Evolutionary conservation across 176 grass and related monocot species (phyloP), one percentile per base, ranked within the genome.

Genomic region (Melocanna baccifera): DNA sequence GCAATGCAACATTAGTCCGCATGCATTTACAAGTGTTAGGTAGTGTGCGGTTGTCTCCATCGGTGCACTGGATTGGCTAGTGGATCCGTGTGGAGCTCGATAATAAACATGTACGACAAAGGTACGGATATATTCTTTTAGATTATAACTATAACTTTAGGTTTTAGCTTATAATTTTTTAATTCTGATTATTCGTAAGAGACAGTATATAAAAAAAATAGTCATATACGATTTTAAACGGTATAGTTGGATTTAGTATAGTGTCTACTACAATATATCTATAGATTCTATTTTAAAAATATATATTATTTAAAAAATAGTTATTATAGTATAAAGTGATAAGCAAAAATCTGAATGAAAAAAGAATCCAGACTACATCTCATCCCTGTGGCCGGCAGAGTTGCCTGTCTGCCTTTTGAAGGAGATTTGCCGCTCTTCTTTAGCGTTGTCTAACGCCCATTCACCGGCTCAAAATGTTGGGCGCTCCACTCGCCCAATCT

Each of bases 401-500:
- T 55, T 34, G 42, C 55, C 36, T 84, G 56, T 72, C 57, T 16
- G 67, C 67, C 74, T 78, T 78, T 78, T 30, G 34, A 76, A n/a
- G 32, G 6, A 16, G 25, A 28, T 16, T 5, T 29, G 12, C 6
- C 12, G 9, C 86, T 78, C 13, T 25, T 16, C 63, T 41, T 71
- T 77, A 45, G 74, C 66, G 81, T 58, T 88, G 87, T 84, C 81
- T 16, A 57, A 3, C 57, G 6, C 87, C 57, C 57, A 78, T 88
- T 84, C 75, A 56, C 58, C 81, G 57, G 87, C 81, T 10, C 37
- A 1, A 57, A 53, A 53, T 65, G 46, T 71, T 88, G 85, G 74
- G 42, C 57, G 36, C 67, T 79, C 87, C 87, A 84, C 87, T 84
- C 57, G 36, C 66, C 74, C 68, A 84, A 84, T 30, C 46, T 79